Percentiles rank a stretch among this genome's conserved stretches.
Evolutionary conservation across 371 early-diverging fungal genomes (phyloP).

Genomic region (Umbelopsis sp.): DNA sequence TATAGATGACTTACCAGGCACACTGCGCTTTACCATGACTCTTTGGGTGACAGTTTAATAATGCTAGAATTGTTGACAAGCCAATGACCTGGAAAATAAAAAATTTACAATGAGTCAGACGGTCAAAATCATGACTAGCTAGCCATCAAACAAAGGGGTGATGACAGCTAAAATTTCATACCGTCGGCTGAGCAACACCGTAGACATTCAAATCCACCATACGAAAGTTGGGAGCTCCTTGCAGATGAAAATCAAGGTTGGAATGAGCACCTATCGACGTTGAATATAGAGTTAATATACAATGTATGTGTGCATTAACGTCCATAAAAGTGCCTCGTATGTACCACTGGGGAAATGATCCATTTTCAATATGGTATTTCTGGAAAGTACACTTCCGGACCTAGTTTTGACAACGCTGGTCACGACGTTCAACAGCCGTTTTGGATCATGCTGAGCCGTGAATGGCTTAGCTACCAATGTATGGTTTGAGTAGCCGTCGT

Average conservation of each 20-base stretch:
- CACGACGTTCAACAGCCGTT: conserved; percentile 36
- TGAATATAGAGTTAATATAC: background rate
- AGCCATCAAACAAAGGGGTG: background rate
- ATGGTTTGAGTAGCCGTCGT: background rate
- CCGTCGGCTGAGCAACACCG: conserved; percentile 76
- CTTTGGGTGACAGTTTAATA: conserved; percentile 59
- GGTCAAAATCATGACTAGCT: background rate
- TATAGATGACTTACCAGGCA: conserved; percentile 43
- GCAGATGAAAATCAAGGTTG: conserved; percentile 65
- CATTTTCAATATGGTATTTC: conserved; percentile 66
- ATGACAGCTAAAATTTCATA: conserved; percentile 13
- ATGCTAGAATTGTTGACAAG: conserved; percentile 62
- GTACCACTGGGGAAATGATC: conserved; percentile 69
- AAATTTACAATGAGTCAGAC: background rate
- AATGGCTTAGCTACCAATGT: conserved; percentile 13
- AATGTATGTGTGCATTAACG: too few relatives aligned
- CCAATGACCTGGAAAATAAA: conserved; percentile 49
- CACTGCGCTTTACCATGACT: conserved; percentile 38
- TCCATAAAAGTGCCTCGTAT: background rate
- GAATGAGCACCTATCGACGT: conserved; percentile 53
- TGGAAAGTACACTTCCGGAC: conserved; percentile 61
- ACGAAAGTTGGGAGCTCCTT: conserved; percentile 78
- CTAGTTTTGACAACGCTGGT: conserved; percentile 44
- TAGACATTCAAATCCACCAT: conserved; percentile 64
- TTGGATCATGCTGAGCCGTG: conserved; percentile 25